Percentiles rank a stretch among this genome's conserved stretches.
Evolutionary conservation across 768 basidiomycete species (phyloP).

Genomic region (Lanmaoa pseudosensibilis): DNA sequence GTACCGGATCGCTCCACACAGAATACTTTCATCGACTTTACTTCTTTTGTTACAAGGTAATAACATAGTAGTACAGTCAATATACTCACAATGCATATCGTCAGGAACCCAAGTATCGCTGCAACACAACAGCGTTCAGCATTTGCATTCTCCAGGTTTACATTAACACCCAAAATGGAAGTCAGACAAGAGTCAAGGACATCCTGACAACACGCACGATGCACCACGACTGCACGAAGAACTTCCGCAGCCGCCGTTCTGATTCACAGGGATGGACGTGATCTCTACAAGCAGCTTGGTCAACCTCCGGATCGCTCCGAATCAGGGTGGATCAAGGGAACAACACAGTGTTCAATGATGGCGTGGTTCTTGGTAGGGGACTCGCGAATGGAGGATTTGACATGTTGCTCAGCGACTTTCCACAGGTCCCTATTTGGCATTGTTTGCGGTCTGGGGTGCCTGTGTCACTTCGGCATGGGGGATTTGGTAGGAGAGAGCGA

Average conservation of each 20-base stretch:
- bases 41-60: too few species aligned
- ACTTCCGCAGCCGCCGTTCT: constrained; percentile 4
- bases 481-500: too few species aligned
- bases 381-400: not conserved
- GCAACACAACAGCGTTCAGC: not conserved
- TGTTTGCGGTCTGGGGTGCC: not conserved
- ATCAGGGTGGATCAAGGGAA: not conserved
- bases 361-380: not conserved
- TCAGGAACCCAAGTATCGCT: not conserved
- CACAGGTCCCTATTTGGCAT: not conserved
- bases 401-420: not conserved
- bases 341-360: constrained; percentile 14
- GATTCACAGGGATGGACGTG: constrained; percentile 5
- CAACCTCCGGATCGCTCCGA: not conserved
- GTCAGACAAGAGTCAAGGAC: not conserved
- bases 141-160: not conserved
- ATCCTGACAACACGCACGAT: not conserved
- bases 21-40: too few species aligned
- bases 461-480: too few species aligned
- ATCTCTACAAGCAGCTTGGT: not conserved
- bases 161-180: not conserved
- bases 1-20: too few species aligned
- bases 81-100: too few species aligned
- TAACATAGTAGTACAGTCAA: too few species aligned
- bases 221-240: not conserved